phyloP scores from a whole-genome alignment of 768 basidiomycete species.

The Cytidiella melzeri region DNA sequence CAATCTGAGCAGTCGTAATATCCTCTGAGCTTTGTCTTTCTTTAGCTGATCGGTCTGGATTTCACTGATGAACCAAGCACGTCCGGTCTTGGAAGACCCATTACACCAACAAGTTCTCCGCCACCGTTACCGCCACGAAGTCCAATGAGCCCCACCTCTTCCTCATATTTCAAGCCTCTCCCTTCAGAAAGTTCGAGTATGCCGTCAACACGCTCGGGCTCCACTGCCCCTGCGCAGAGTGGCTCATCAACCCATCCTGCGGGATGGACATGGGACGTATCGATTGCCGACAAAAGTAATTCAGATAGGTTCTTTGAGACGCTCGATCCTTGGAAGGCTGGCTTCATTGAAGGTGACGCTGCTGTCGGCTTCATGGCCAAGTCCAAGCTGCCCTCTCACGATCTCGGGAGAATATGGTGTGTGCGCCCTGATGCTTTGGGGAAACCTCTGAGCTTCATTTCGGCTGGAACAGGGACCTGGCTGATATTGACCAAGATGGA shows the following conservation, averaged over 20 bases:
- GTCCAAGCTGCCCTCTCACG: slow-evolving; percentile 5
- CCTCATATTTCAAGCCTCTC: neutral
- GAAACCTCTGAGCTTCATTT: neutral
- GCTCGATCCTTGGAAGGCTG: slow-evolving; percentile 12
- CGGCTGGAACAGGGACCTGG: slow-evolving; percentile 65
- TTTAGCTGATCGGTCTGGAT: slow-evolving; percentile 8
- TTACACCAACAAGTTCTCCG: neutral
- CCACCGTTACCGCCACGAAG: neutral
- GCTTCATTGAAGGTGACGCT: slow-evolving; percentile 11
- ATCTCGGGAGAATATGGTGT: slow-evolving; percentile 9
- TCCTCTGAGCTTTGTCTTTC: neutral
- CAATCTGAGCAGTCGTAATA: no score
- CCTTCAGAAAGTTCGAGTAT: no score
- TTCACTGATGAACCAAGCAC: neutral
- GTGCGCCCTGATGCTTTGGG: neutral
- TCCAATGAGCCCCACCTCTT: neutral
- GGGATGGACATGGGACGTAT: slow-evolving; percentile 7
- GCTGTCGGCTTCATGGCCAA: slow-evolving; percentile 10
- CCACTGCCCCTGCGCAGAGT: no score
- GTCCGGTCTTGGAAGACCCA: neutral
- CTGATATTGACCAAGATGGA: slow-evolving; percentile 83
- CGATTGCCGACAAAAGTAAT: slow-evolving; percentile 6
- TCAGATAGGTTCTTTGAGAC: slow-evolving; percentile 11
- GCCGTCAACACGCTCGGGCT: no score
- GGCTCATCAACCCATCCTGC: no score